Percentiles rank a stretch among this genome's conserved stretches.
phyloP scores from a whole-genome alignment of 176 grass and related monocot genomes.

The Panicum miliaceum region DNA sequence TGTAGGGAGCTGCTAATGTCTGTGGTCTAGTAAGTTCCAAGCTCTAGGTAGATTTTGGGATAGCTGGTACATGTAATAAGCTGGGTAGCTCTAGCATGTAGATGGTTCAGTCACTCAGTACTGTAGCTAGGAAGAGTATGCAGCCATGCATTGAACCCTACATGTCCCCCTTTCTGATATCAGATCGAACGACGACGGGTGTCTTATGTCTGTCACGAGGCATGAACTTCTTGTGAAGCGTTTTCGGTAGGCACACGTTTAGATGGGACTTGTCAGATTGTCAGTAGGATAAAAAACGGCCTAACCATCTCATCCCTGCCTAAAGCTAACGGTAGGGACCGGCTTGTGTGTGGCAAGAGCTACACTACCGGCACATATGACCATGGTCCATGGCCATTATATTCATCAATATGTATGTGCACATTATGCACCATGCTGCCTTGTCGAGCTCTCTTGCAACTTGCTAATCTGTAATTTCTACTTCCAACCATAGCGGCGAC shows the following conservation, averaged over 20 bases:
- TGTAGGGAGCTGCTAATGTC: background rate
- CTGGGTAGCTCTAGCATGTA: background rate
- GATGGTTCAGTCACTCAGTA: background rate
- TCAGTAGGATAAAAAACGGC: constrained; percentile 34
- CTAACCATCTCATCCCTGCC: constrained; percentile 26
- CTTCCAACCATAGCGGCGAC: constrained; percentile 12
- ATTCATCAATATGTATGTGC: background rate
- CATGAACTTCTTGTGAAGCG: constrained; percentile 4
- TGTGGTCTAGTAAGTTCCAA: background rate
- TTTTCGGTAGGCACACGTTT: background rate
- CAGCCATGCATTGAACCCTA: constrained; percentile 19
- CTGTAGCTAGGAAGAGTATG: background rate
- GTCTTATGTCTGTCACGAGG: constrained; percentile 52
- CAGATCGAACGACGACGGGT: constrained; percentile 31
- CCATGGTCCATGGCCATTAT: background rate
- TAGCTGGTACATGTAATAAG: background rate
- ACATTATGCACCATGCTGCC: background rate
- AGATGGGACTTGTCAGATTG: constrained; percentile 18
- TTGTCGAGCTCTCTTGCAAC: constrained; percentile 32
- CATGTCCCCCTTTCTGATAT: constrained; percentile 21
- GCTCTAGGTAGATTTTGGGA: background rate
- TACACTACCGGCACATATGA: background rate
- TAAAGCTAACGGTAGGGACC: constrained; percentile 32
- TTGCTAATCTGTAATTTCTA: background rate
- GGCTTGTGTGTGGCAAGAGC: background rate